A percentile compares a stretch with the other conserved stretches of the same genome.
These are phyloP conservation scores for Termitomyces titanicus DNA, from an alignment of 768 basidiomycete genomes.

Conservation along the genomic window DNA sequence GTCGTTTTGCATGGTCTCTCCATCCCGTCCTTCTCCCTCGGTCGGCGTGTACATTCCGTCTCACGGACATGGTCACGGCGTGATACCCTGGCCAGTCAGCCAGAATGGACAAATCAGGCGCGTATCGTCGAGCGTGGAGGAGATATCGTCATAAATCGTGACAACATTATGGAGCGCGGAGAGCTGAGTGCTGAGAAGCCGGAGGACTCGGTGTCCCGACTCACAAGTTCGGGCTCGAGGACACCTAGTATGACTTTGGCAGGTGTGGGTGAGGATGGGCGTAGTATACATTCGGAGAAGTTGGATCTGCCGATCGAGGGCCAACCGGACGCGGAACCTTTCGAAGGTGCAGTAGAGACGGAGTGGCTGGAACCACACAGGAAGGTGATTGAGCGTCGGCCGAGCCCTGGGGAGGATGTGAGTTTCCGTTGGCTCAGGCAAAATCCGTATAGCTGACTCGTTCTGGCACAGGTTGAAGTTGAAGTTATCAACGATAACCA, in stretches of 20 bases:
- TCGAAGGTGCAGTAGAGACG: conserved; percentile 36
- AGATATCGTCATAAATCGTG: conserved; percentile 84
- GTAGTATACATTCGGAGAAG: conserved; percentile 6
- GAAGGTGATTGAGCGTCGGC: conserved; percentile 58
- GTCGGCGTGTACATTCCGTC: conserved; percentile 85
- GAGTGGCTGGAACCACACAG: conserved; percentile 77
- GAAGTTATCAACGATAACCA: conserved; percentile 48
- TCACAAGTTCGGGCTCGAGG: conserved; percentile 8
- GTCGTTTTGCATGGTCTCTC: conserved; percentile 87
- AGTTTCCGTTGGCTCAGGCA: conserved; percentile 15
- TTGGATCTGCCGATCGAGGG: conserved; percentile 12
- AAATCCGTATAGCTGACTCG: not conserved
- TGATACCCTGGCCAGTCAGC: conserved; percentile 34
- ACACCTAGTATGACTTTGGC: conserved; percentile 14
- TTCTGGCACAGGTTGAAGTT: conserved; percentile 52
- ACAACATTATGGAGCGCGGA: conserved; percentile 49
- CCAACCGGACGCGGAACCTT: conserved; percentile 35
- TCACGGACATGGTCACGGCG: conserved; percentile 89
- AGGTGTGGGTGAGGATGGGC: conserved; percentile 10
- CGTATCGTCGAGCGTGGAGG: conserved; percentile 66
- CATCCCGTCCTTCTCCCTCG: conserved; percentile 92
- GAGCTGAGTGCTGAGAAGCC: conserved; percentile 11
- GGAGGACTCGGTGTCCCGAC: conserved; percentile 3
- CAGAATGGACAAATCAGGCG: conserved; percentile 85
- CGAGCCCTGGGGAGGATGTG: conserved; percentile 65